Evolutionary conservation across 345 rosid species (phyloP), one percentile per base, ranked within the genome.

Genomic region (Barbarea vulgaris): DNA sequence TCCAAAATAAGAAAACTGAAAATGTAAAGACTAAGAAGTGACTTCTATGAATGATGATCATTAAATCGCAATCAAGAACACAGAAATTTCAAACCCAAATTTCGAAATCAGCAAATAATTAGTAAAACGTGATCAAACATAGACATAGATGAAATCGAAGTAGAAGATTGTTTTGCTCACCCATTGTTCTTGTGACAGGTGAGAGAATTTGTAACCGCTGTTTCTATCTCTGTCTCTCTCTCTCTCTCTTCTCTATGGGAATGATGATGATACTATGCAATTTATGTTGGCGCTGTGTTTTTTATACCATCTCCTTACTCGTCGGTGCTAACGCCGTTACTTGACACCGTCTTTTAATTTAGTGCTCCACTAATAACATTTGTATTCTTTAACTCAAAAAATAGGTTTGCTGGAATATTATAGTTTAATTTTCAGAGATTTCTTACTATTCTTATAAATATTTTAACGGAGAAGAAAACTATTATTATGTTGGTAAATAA

Each of bases 321-420:
- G 91, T 88, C 89, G 88, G 88, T 84, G 89, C 79, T 79, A 65
- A 82, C 90, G 86, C 70, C 72, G 93, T 83, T 79, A 80, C 52
- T 69, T 80, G 46, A 90, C 89, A 81, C 70, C 70, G 83, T 64
- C 30, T 72, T 31, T 22, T 57, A 72, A 57, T 31, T 22, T 57
- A 72, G 63, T 70, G 76, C 54, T 77, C 61, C 36, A 69, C 75
- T 62, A 44, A 13, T 62, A 64, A 30, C 37, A 50, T 50, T 50
- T 68, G 65, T 57, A 10, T 63, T 36, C 30, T 17, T 46, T 7
- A 46, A n/a, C 51, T 46, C 3, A n/a, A 46, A 21, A 14, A 14
- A 3, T 15, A 2, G 21, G 37, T 70, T 70, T 34, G 19, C 31
- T 28, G 4, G 21, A 5, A 28, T 28, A 28, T 28, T 28, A 33